Conservation (phyloP, 2,329 filamentous ascomycete species). For the Penicillium sp. region DNA sequence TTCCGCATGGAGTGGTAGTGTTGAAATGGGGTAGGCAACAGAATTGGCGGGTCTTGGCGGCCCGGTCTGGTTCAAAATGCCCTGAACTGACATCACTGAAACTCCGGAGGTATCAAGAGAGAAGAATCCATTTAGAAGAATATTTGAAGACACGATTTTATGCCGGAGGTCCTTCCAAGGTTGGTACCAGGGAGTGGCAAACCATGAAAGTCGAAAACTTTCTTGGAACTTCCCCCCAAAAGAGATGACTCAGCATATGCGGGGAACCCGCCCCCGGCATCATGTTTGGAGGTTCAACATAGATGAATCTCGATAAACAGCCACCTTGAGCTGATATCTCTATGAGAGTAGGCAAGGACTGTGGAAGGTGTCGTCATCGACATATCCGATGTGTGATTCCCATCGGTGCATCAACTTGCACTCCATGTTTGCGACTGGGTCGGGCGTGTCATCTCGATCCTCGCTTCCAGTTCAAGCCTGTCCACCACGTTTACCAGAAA, state of each 20-base stretch:
- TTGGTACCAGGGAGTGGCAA: background rate
- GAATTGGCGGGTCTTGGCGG: constrained; percentile 4
- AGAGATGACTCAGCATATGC: constrained; percentile 13
- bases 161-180: background rate
- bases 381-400: constrained; percentile 36
- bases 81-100: background rate
- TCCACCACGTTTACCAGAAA: constrained; percentile 36
- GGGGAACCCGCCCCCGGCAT: constrained; percentile 4
- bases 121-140: background rate
- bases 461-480: constrained; percentile 34
- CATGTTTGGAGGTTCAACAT: constrained; percentile 3
- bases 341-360: constrained; percentile 36
- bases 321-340: background rate
- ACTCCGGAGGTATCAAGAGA: background rate
- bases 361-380: constrained; percentile 36
- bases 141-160: background rate
- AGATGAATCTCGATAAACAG: background rate
- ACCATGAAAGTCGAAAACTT: background rate
- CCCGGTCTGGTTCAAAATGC: background rate
- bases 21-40: constrained; percentile 7
- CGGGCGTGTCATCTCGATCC: constrained; percentile 33
- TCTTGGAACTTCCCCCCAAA: background rate
- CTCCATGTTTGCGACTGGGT: constrained; percentile 29
- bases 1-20: background rate
- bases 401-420: constrained; percentile 29